phyloP scores from a whole-genome alignment of 2,329 filamentous ascomycete genomes.

The Dryadomyces quercus-mongolicae region DNA sequence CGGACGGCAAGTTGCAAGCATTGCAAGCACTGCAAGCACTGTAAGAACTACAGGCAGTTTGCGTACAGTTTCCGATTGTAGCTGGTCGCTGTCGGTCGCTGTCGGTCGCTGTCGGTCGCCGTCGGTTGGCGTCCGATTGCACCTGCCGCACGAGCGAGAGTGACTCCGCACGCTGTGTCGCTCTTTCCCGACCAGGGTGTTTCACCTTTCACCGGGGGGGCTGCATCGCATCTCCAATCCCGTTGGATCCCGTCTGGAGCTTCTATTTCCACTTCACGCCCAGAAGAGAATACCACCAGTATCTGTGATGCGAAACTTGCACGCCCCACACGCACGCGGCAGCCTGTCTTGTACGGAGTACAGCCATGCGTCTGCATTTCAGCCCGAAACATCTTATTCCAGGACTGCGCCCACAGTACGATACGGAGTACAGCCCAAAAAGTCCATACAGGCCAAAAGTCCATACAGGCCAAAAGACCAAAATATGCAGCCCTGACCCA shows the following conservation, averaged over 20 bases:
- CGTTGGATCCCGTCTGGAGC: not conserved
- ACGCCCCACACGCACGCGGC: not conserved
- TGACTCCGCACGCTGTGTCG: too few species aligned
- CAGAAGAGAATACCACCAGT: not conserved
- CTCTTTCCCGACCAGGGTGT: too few species aligned
- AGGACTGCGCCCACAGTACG: not conserved
- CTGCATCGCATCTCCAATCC: not conserved
- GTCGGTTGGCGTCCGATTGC: too few species aligned
- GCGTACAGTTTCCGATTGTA: too few species aligned
- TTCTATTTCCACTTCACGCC: not conserved
- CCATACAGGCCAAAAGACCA: not conserved
- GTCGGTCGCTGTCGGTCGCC: too few species aligned
- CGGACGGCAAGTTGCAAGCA: too few species aligned
- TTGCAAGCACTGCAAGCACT: too few species aligned
- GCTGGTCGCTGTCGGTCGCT: too few species aligned
- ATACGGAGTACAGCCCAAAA: too few species aligned
- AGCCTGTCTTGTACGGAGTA: not conserved
- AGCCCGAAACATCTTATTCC: not conserved
- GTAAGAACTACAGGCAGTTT: too few species aligned
- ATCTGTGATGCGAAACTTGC: not conserved
- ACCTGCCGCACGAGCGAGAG: too few species aligned
- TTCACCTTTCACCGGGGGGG: not conserved
- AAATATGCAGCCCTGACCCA: not conserved
- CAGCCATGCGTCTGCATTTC: not conserved
- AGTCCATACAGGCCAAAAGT: too few species aligned